Evolutionary conservation across 192 early-diverging fungal genomes (phyloP), one percentile per base, ranked within the genome.

Genomic region (Podila horticola): DNA sequence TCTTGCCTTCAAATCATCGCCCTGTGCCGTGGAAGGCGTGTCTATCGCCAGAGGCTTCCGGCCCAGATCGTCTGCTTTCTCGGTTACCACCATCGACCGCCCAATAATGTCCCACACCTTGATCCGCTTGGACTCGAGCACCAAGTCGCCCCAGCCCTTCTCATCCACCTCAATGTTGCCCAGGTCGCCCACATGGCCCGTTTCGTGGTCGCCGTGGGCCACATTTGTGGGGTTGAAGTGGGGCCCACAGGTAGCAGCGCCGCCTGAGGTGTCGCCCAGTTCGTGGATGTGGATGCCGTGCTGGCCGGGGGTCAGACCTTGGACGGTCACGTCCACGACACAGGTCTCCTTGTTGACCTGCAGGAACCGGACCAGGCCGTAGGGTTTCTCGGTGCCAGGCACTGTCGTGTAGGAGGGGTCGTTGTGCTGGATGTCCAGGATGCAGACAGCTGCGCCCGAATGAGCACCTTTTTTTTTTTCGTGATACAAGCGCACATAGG

Each of bases 41-140:
- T 55, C 22, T 22, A 55, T 55, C 24, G 52, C 8, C 52, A 55
- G 17, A 12, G 52, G n/a, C 15, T 30, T 30, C 48, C 77, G 82
- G 2, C 89, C 90, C 55, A 91, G 68, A 69, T 90, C 88, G 66
- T 93, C 92, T n/a, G 66, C 64, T 2, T 71, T 72, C n/a, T 86
- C 83, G 15, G 85, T 86, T 15, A 93, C 72, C 10, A 96, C 94
- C 87, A 97, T 88, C 29, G 92, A 94, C 58, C 96, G 85, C 24
- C 95, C 96, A 83, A 97, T 94, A 55, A 96, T 82, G 79, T 97
- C 95, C 93, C 94, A 95, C 3, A 97, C 93, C 75, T 93, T 92
- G 64, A 95, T 85, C 29, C 90, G 79, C 31, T 73, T 72, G n/a
- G 88, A 90, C 76, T 97, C 95, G 11, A 93, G 71, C 9, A 94